Base-by-base conservation (phyloP, 2,329 filamentous ascomycete genomes). In the Botryotinia narcissicola region DNA sequence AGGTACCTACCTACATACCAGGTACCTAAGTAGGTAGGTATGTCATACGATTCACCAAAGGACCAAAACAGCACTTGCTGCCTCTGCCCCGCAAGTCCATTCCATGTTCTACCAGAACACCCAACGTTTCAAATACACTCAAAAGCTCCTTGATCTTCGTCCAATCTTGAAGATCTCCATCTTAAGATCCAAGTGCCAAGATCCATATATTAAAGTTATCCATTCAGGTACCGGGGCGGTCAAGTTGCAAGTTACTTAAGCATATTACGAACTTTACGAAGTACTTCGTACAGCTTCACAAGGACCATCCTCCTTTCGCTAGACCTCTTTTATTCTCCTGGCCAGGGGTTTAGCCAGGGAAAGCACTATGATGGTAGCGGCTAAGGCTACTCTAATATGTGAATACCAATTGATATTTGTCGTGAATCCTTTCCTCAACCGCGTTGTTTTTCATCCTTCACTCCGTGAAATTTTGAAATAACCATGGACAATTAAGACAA, bases 111-210 rank as follows among this genome's bases (percentile, higher is more conserved):
- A 51, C 16, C 22, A 40, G 7, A 29, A 25, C 32, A 25, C 14
- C 46, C 61, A 62, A 40, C 42, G 71, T 72, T 72, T 72, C 71
- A 72, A 32, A 48, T 54, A 69, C 46, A 12, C 68, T 37, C 40
- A 20, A 22, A 22, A 25, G 32, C 46, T 32, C 63, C 71, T 42
- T 51, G 71, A 73, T 73, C 62, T 51, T 73, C 71, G 57, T 73
- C 63, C 54, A 69, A 73, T 73, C 63, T 61, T 69, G 63, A 73
- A 51, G 71, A 73, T 73, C 71, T 48, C 54, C 63, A 73, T 73
- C 42, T 73, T 40, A 48, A 40, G 54, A 57, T 69, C 6, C 63
- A 61, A 35, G 25, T 51, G 62, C 71, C 71, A 69, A 72, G 71
- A 72, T 68, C 51, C 71, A 72, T 72, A 72, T 59, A 72, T 72